Evolutionary conservation across 2,329 filamentous ascomycete genomes (phyloP).

Genomic region (Furcasterigmium sp.): DNA sequence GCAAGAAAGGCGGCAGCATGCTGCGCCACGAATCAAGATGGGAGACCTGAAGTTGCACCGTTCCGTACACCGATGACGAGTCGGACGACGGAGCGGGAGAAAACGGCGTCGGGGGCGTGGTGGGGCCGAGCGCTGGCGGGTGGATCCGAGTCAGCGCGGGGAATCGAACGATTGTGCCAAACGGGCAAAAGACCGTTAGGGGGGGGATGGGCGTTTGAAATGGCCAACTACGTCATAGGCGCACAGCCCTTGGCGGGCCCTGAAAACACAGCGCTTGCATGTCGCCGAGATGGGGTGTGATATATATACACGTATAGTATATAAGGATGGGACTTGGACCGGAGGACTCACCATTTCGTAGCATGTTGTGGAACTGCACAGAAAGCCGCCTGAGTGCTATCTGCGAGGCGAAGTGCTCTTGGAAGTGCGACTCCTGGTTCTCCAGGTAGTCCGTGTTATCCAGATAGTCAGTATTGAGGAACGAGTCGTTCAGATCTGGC

Average conservation of each 20-base stretch:
- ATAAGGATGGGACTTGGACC: too few relatives aligned
- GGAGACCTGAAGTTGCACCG: slow-evolving; percentile 44
- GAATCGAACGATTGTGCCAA: not conserved
- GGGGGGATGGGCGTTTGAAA: too few relatives aligned
- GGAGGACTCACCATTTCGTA: slow-evolving; percentile 43
- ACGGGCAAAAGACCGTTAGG: too few relatives aligned
- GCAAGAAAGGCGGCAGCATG: slow-evolving; percentile 46
- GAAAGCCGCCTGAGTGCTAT: slow-evolving; percentile 51
- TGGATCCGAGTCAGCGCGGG: not conserved
- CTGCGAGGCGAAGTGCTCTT: slow-evolving; percentile 56
- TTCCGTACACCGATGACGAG: slow-evolving; percentile 12
- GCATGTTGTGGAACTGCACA: slow-evolving; percentile 43
- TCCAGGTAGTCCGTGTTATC: slow-evolving; percentile 37
- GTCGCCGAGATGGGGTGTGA: too few relatives aligned
- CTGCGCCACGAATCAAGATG: slow-evolving; percentile 54
- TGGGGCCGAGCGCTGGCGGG: slow-evolving; percentile 1
- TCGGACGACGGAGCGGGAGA: slow-evolving; percentile 15
- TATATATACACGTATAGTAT: too few relatives aligned
- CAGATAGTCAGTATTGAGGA: slow-evolving; percentile 23
- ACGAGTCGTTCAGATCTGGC: slow-evolving; percentile 44
- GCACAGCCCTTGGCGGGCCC: too few relatives aligned
- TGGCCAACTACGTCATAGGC: not conserved
- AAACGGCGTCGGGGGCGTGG: not conserved
- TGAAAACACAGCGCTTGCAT: too few relatives aligned
- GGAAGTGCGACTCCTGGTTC: slow-evolving; percentile 47